A percentile compares a stretch with the other conserved stretches of the same genome.
Conservation (phyloP, 345 rosid genomes). For the Brassica rapa region DNA sequence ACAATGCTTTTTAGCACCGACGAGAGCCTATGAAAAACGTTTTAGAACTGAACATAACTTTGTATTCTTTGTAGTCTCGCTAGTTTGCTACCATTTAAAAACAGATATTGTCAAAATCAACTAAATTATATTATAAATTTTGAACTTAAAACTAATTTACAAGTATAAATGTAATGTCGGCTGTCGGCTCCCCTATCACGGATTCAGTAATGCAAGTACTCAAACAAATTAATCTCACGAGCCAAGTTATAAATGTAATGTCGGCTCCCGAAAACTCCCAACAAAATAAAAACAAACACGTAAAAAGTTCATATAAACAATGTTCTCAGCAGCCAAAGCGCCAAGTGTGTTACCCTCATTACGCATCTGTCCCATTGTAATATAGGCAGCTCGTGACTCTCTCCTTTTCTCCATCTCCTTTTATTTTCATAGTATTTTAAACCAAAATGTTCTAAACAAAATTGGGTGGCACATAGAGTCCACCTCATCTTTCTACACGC, state of each 20-base stretch:
- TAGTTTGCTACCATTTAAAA: neutral
- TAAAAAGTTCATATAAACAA: neutral
- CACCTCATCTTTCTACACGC: slow-evolving; percentile 42
- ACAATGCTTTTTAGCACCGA: neutral
- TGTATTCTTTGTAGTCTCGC: neutral
- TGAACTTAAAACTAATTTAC: neutral
- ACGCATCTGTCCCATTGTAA: slow-evolving; percentile 34
- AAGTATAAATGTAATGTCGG: neutral
- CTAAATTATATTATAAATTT: neutral
- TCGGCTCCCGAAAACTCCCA: slow-evolving; percentile 37
- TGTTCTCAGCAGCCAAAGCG: slow-evolving; percentile 22
- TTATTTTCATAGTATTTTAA: neutral
- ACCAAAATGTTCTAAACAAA: neutral
- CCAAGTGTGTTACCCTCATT: slow-evolving; percentile 34
- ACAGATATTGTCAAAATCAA: neutral
- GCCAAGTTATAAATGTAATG: slow-evolving; percentile 23
- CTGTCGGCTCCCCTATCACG: slow-evolving; percentile 2
- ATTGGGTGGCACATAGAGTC: slow-evolving; percentile 43
- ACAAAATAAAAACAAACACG: slow-evolving; percentile 30
- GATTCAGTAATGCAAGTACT: slow-evolving; percentile 16
- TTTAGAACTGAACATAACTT: neutral
- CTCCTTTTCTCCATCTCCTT: slow-evolving; percentile 4
- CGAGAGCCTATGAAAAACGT: neutral
- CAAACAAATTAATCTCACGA: slow-evolving; percentile 33
- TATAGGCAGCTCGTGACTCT: slow-evolving; percentile 36